Evolutionary conservation across 345 rosid species (phyloP), one percentile per base, ranked within the genome.

Genomic region (Euphorbia peplus): DNA sequence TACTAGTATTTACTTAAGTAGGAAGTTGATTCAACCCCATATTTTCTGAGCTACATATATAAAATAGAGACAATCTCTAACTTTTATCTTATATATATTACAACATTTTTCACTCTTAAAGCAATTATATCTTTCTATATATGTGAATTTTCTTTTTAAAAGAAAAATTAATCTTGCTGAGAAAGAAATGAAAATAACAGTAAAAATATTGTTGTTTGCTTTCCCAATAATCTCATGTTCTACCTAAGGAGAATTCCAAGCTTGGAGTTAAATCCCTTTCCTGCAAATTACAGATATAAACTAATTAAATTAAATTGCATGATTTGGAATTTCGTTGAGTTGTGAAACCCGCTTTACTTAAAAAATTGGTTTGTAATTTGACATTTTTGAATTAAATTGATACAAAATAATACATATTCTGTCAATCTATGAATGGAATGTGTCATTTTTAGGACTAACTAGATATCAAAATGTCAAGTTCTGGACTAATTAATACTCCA

Each of bases 241-340:
- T 79, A 30, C 87, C 84, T 72, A 83, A 64, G 70, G 78, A 73
- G 73, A 81, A 76, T 69, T 83, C 83, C 81, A 83, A 71, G 83
- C 75, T 81, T 63, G 82, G 83, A 52, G 37, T 59, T 52, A 74
- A 72, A 64, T 60, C 63, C 56, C 71, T 75, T 63, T 66, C 85
- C 82, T 80, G 75, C 74, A 52, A 8, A n/a, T 44, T 28, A 25
- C 14, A 46, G 46, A n/a, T 44, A 47, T 6, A 11, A n/a, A 24
- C 9, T 2, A 11, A 32, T 48, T n/a, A n/a, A n/a, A n/a, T n/a
- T n/a, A n/a, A n/a, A n/a, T n/a, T n/a, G n/a, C n/a, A n/a, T n/a
- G n/a, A n/a, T n/a, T n/a, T n/a, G n/a, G n/a, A n/a, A n/a, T n/a
- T n/a, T n/a, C n/a, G n/a, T n/a, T n/a, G n/a, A n/a, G n/a, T n/a